A percentile compares a stretch with the other conserved stretches of the same genome.
Evolutionary conservation across 2,329 filamentous ascomycete genomes (phyloP).

Genomic region (Cryphonectria japonica): DNA sequence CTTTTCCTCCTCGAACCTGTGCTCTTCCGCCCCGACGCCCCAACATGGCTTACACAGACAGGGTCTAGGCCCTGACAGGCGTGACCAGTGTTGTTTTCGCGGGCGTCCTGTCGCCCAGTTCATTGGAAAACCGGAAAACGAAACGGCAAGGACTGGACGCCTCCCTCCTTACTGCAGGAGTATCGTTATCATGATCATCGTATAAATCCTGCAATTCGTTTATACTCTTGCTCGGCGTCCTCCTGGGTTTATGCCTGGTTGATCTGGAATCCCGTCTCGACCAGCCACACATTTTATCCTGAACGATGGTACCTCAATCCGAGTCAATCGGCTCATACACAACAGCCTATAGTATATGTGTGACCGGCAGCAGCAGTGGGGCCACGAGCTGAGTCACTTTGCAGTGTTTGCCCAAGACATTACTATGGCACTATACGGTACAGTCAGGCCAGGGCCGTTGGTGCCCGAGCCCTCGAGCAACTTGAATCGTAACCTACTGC

Average conservation of each 20-base stretch:
- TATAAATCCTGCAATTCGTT: neutral
- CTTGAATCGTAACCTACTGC: neutral
- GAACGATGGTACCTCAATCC: neutral
- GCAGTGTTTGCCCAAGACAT: neutral
- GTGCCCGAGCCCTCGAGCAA: conserved; percentile 1
- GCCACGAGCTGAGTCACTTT: conserved; percentile 1
- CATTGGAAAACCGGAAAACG: neutral
- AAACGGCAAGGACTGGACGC: neutral
- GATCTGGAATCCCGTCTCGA: neutral
- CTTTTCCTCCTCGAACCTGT: neutral
- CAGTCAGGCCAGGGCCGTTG: neutral
- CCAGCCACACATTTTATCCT: conserved; percentile 7
- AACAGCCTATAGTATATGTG: neutral
- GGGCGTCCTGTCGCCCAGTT: neutral
- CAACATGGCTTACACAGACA: neutral
- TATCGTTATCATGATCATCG: neutral
- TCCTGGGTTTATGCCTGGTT: neutral
- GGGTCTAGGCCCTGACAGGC: neutral
- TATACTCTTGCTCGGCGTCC: neutral
- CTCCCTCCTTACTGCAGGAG: neutral
- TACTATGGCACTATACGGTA: neutral
- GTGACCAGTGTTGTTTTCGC: neutral
- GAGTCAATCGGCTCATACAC: neutral
- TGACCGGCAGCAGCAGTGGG: neutral
- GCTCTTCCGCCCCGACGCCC: neutral